Percentiles rank a stretch among this genome's conserved stretches.
Evolutionary conservation across 1,284 basidiomycete genomes (phyloP).

Genomic region (Mycosarcoma mackinlayi): DNA sequence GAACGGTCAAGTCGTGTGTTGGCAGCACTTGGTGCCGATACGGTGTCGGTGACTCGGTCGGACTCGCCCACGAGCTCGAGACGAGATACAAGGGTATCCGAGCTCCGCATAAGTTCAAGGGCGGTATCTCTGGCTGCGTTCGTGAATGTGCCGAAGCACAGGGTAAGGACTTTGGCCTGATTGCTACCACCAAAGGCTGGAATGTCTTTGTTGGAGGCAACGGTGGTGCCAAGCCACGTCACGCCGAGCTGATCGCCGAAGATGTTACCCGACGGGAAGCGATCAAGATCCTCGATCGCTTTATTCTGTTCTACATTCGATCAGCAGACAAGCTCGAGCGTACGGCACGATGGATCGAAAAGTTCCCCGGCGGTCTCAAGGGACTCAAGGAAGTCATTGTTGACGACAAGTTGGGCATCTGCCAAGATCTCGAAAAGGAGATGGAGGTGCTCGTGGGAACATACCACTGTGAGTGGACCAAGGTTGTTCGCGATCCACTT

Average conservation of each 20-base stretch:
- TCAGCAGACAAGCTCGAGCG: slow-evolving; percentile 74
- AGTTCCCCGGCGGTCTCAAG: slow-evolving; percentile 77
- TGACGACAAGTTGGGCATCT: slow-evolving; percentile 82
- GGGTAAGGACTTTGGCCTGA: slow-evolving; percentile 80
- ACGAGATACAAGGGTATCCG: slow-evolving; percentile 78
- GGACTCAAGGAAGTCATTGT: slow-evolving; percentile 76
- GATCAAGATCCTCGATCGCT: slow-evolving; percentile 77
- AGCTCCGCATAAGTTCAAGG: slow-evolving; percentile 80
- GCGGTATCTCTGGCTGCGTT: slow-evolving; percentile 78
- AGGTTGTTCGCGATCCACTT: slow-evolving; percentile 74
- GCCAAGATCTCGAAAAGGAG: slow-evolving; percentile 77
- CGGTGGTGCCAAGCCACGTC: slow-evolving; percentile 77
- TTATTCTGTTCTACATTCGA: slow-evolving; percentile 77
- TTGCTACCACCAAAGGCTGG: slow-evolving; percentile 76
- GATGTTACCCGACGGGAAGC: slow-evolving; percentile 67
- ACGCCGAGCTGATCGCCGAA: slow-evolving; percentile 73
- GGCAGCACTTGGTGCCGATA: slow-evolving; percentile 79
- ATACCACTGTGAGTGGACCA: slow-evolving; percentile 79
- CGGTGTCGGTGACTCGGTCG: slow-evolving; percentile 80
- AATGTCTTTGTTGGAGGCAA: slow-evolving; percentile 79
- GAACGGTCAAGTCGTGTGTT: slow-evolving; percentile 75
- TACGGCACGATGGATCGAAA: slow-evolving; percentile 81
- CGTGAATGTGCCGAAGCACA: slow-evolving; percentile 74
- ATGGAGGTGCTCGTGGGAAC: slow-evolving; percentile 77
- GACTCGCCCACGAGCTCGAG: slow-evolving; percentile 79